phyloP scores from a whole-genome alignment of 2,329 filamentous ascomycete species.

The Diaporthe velutina region DNA sequence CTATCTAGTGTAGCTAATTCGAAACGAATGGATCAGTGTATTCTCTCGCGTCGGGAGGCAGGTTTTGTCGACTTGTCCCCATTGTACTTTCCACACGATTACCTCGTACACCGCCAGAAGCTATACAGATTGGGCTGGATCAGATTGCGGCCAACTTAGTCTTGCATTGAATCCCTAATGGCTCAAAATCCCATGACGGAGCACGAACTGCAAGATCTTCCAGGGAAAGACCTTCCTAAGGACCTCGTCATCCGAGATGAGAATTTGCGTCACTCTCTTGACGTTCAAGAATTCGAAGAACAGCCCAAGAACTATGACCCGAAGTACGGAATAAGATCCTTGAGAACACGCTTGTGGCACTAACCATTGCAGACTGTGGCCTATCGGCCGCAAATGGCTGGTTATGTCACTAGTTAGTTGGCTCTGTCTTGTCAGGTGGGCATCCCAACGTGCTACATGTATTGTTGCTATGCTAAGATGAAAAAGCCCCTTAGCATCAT shows the following conservation, averaged over 20 bases:
- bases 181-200: not conserved
- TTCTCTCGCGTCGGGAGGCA: not conserved
- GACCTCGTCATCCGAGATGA: not conserved
- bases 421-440: constrained; percentile 10
- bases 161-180: not conserved
- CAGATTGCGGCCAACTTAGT: not conserved
- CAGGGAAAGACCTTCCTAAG: not conserved
- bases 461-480: not conserved
- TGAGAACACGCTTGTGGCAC: not conserved
- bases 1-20: not conserved
- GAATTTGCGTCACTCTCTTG: not conserved
- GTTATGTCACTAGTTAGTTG: constrained; percentile 5
- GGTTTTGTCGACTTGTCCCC: not conserved
- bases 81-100: not conserved
- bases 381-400: not conserved
- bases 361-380: not conserved
- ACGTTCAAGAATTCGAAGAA: not conserved
- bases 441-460: not conserved
- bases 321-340: not conserved
- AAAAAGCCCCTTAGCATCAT: not conserved
- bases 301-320: not conserved
- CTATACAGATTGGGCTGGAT: not conserved
- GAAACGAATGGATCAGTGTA: not conserved
- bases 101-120: not conserved
- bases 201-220: not conserved